Conservation (phyloP, 768 basidiomycete species). For the Lactarius tabidus region DNA sequence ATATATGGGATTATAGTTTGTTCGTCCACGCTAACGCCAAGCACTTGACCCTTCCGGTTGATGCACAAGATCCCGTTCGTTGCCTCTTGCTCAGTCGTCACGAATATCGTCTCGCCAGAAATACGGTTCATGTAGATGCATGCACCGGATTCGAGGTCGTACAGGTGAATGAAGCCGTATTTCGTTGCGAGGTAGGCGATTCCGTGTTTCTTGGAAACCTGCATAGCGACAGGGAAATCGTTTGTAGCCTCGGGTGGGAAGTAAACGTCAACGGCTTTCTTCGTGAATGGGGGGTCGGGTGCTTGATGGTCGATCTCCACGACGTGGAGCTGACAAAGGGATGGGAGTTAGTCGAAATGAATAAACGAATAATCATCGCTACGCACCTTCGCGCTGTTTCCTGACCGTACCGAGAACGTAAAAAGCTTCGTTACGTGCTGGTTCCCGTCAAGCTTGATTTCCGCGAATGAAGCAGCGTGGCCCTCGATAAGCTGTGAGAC, state of each 20-base stretch:
- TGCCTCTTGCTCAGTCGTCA: conserved; percentile 93
- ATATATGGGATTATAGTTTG: conserved; percentile 95
- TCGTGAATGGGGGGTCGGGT: conserved; percentile 87
- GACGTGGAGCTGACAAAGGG: conserved; percentile 73
- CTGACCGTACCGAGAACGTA: conserved; percentile 91
- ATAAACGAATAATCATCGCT: conserved; percentile 1
- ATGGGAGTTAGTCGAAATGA: background rate
- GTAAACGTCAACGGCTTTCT: conserved; percentile 98
- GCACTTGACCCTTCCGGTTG: conserved; percentile 98
- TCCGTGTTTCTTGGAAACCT: conserved; percentile 95
- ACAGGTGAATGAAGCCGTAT: conserved; percentile 98
- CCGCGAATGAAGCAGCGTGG: conserved; percentile 94
- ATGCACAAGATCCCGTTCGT: conserved; percentile 97
- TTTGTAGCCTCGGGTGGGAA: conserved; percentile 98
- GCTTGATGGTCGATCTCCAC: conserved; percentile 97
- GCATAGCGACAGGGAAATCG: conserved; percentile 99
- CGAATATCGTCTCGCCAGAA: conserved; percentile 98
- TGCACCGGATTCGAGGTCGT: conserved; percentile 94
- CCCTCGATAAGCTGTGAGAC: conserved; percentile 99
- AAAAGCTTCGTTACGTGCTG: conserved; percentile 86
- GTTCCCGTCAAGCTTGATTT: conserved; percentile 86
- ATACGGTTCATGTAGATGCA: conserved; percentile 99
- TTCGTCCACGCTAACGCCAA: conserved; percentile 96
- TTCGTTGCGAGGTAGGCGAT: conserved; percentile 98
- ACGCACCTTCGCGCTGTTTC: conserved; percentile 94